Evolutionary conservation across 1,284 basidiomycete genomes (phyloP), one percentile per base, ranked within the genome.

Genomic region (Prillingera fragicola): DNA sequence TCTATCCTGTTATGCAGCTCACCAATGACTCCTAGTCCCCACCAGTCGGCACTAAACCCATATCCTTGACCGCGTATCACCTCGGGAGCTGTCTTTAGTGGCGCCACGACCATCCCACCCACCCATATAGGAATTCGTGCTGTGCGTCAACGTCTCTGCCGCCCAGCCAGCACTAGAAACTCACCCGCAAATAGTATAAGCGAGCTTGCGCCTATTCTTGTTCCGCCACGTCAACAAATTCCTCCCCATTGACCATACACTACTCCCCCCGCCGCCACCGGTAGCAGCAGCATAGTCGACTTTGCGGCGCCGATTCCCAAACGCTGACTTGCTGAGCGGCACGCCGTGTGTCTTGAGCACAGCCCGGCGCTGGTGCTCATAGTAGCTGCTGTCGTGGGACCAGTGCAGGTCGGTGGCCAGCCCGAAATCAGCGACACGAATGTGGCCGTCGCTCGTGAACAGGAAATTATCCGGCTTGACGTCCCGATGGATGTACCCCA

Each of bases 391-490:
- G 72, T 95, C 88, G 70, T 95, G 90, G 14, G 86, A 85, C 69
- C 67, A 67, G 51, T 65, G 62, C 26, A 71, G 48, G 37, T 65
- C 63, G 73, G 71, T 94, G 77, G 90, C 92, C 52, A 97, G 77
- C 21, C 94, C 92, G 69, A 97, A 96, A 72, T 97, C 94, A 62
- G 87, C 88, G 46, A 97, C 80, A 71, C 84, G 87, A 71, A 98
- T 85, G 72, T 97, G 92, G 7, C 92, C 92, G 51, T 87, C 77
- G 45, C 84, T 82, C 69, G 89, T 87, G 73, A 96, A 94, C 38
- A 96, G 77, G 74, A 96, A 96, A 71, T 96, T 96, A 72, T 89
- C 86, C 52, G 89, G 89, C 73, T 94, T 94, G 73, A 96, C 94
- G 74, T 97, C 92, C 43, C 92, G 82, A 74, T 96, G 92, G 59